Conservation (phyloP, 2,329 filamentous ascomycete species). For the Cladorrhinum sp. region DNA sequence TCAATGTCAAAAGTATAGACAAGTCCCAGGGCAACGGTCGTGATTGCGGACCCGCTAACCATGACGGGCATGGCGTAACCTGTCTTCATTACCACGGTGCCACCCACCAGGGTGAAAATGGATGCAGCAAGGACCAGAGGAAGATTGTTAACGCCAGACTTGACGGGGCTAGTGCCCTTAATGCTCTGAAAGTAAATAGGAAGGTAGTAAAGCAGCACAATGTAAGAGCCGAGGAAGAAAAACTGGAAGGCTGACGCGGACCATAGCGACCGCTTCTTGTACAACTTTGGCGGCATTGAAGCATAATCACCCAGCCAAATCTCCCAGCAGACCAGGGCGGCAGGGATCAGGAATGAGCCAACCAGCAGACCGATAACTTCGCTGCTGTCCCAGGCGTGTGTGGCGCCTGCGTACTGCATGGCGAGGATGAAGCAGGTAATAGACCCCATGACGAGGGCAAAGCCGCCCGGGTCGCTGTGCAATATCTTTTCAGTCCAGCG, state of each 20-base stretch:
- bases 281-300: not conserved
- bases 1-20: slow-evolving; percentile 36
- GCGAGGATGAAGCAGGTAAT: slow-evolving; percentile 43
- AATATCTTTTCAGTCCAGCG: slow-evolving; percentile 39
- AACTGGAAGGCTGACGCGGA: slow-evolving; percentile 27
- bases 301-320: not conserved
- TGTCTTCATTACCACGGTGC: slow-evolving; percentile 30
- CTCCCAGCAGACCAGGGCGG: slow-evolving; percentile 14
- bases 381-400: slow-evolving; percentile 35
- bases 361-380: slow-evolving; percentile 39
- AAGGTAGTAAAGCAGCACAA: slow-evolving; percentile 38
- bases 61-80: slow-evolving; percentile 36
- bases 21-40: slow-evolving; percentile 36
- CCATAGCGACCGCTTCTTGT: not conserved
- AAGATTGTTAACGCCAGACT: slow-evolving; percentile 38
- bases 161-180: slow-evolving; percentile 33
- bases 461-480: slow-evolving; percentile 41
- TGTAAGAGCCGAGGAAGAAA: slow-evolving; percentile 36
- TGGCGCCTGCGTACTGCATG: slow-evolving; percentile 43
- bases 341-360: slow-evolving; percentile 30
- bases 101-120: slow-evolving; percentile 32
- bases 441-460: slow-evolving; percentile 37
- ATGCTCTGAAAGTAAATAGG: slow-evolving; percentile 44
- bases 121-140: slow-evolving; percentile 37
- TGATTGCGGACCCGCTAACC: slow-evolving; percentile 37